Percentiles rank a stretch among this genome's conserved stretches.
phyloP scores from a whole-genome alignment of 139 green algal species.

The Chlamydomonas urium region DNA sequence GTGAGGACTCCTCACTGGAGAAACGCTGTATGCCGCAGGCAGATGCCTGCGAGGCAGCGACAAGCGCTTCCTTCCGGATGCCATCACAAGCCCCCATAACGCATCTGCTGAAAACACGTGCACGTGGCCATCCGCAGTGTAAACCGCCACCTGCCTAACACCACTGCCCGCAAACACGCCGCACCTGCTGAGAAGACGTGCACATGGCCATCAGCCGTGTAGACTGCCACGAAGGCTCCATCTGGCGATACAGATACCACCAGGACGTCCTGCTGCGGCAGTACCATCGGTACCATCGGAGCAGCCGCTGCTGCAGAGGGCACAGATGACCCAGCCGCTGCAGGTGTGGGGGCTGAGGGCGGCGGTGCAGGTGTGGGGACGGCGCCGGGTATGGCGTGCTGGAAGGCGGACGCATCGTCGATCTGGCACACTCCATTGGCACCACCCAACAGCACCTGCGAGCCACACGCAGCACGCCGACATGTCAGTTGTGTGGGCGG shows the following conservation, averaged over 20 bases:
- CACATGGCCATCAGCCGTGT: slow-evolving; percentile 45
- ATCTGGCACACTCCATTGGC: slow-evolving; percentile 52
- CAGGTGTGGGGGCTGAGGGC: not conserved
- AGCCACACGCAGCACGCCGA: too few relatives aligned
- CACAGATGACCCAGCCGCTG: not conserved
- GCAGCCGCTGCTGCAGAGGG: not conserved
- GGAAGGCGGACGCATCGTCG: slow-evolving; percentile 27
- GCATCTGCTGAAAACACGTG: slow-evolving; percentile 40
- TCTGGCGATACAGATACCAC: slow-evolving; percentile 59
- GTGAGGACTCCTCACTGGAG: too few relatives aligned
- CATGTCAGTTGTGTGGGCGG: too few relatives aligned
- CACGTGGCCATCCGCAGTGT: slow-evolving; percentile 38
- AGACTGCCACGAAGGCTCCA: slow-evolving; percentile 62
- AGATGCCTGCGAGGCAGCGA: too few relatives aligned
- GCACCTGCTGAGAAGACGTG: slow-evolving; percentile 41
- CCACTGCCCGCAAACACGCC: not conserved
- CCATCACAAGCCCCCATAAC: not conserved
- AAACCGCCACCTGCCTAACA: not conserved
- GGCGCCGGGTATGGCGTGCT: slow-evolving; percentile 19
- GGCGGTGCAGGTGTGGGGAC: too few relatives aligned
- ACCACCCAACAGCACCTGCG: slow-evolving; percentile 68
- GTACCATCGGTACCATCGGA: not conserved
- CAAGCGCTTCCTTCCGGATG: not conserved
- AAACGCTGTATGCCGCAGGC: too few relatives aligned
- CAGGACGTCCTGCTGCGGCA: slow-evolving; percentile 16